Percentiles rank a stretch among this genome's conserved stretches.
Evolutionary conservation across 2,329 filamentous ascomycete genomes (phyloP).

Genomic region (Talaromyces albobiverticillius): DNA sequence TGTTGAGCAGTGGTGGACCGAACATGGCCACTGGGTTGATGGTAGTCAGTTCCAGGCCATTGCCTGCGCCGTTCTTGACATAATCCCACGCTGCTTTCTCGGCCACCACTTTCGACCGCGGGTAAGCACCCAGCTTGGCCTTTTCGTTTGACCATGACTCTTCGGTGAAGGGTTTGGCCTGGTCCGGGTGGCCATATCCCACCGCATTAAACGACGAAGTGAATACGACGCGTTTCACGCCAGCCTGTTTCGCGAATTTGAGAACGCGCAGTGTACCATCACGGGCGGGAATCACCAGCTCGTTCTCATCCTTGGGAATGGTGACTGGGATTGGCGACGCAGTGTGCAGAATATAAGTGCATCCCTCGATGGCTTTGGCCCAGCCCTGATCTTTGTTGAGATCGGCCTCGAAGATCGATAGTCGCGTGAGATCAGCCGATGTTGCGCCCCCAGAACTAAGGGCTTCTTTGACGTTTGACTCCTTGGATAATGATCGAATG

Average conservation of each 20-base stretch:
- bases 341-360: neutral
- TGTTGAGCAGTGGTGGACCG: neutral
- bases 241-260: neutral
- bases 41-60: neutral
- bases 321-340: neutral
- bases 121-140: conserved; percentile 1
- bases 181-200: neutral
- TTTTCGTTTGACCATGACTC: neutral
- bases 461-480: neutral
- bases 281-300: neutral
- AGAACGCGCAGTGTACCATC: neutral
- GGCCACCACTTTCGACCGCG: neutral
- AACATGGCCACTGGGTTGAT: conserved; percentile 5
- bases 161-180: neutral
- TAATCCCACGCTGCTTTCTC: neutral
- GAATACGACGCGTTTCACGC: neutral
- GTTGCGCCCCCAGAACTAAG: neutral
- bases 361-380: neutral
- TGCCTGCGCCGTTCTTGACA: neutral
- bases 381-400: neutral
- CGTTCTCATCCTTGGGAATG: neutral
- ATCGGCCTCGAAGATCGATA: neutral
- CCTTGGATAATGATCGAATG: neutral
- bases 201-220: conserved; percentile 8
- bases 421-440: neutral